Evolutionary conservation across 1,284 basidiomycete genomes (phyloP).

Genomic region (Dichomitus squalens): DNA sequence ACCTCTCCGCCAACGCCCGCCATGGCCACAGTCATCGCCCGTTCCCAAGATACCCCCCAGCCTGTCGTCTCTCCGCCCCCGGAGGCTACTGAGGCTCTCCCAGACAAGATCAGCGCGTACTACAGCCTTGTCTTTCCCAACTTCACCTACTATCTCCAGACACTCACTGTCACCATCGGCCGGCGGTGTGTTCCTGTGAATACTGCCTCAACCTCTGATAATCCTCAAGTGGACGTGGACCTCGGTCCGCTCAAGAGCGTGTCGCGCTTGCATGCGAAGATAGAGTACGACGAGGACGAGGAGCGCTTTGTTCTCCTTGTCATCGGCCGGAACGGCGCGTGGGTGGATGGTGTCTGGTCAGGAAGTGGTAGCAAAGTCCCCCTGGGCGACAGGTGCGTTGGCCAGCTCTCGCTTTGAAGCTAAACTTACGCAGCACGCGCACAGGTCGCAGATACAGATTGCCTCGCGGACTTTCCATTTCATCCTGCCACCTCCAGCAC

Average conservation of each 20-base stretch:
- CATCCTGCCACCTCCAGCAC: constrained; percentile 79
- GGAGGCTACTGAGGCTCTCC: constrained; percentile 36
- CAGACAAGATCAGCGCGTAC: constrained; percentile 87
- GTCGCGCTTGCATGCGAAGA: constrained; percentile 93
- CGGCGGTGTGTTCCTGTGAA: constrained; percentile 47
- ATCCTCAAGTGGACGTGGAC: constrained; percentile 86
- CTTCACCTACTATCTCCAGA: constrained; percentile 72
- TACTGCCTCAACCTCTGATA: constrained; percentile 42
- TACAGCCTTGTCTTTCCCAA: constrained; percentile 92
- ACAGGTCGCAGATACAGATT: constrained; percentile 97
- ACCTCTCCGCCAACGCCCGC: constrained; percentile 24
- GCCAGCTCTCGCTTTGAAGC: background rate
- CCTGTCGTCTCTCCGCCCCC: constrained; percentile 36
- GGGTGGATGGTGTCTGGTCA: constrained; percentile 96
- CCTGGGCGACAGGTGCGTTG: constrained; percentile 75
- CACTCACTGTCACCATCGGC: constrained; percentile 61
- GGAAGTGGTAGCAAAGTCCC: constrained; percentile 85
- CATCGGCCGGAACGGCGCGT: constrained; percentile 93
- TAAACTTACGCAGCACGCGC: constrained; percentile 14
- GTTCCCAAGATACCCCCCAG: constrained; percentile 36
- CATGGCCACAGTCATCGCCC: constrained; percentile 38
- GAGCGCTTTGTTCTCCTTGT: constrained; percentile 92
- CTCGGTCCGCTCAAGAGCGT: constrained; percentile 97
- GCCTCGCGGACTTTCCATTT: constrained; percentile 98
- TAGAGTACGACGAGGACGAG: constrained; percentile 87